Evolutionary conservation across 176 grass and related monocot genomes (phyloP).

Genomic region (Urochloa ruziziensis): DNA sequence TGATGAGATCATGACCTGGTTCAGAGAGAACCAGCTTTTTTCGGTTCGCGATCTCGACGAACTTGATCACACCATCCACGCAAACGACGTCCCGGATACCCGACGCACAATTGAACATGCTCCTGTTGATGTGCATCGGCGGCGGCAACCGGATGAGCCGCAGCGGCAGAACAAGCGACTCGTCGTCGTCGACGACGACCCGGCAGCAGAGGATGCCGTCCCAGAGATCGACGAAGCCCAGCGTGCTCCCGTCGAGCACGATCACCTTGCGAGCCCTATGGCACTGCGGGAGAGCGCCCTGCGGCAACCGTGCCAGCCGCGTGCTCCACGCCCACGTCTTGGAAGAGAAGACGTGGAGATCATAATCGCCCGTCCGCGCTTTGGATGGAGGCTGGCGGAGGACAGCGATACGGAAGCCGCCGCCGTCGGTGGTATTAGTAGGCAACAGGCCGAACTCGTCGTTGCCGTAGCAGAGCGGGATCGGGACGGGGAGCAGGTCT

Average conservation of each 20-base stretch:
- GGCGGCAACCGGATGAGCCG: neutral
- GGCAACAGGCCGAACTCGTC: neutral
- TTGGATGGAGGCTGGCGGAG: neutral
- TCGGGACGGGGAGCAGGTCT: neutral
- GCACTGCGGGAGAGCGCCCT: neutral
- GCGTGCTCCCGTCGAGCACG: neutral
- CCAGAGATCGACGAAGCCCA: neutral
- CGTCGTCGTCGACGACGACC: neutral
- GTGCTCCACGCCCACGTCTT: neutral
- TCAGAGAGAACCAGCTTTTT: neutral
- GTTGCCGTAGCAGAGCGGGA: no score
- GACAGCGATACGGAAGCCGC: neutral
- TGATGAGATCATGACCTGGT: neutral
- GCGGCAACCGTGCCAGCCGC: neutral
- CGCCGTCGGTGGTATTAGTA: neutral
- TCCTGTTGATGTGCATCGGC: no score
- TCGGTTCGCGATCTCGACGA: neutral
- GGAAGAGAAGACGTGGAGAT: neutral
- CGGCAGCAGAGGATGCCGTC: neutral
- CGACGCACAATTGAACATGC: neutral
- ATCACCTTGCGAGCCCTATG: neutral
- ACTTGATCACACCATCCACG: neutral
- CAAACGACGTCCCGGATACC: neutral
- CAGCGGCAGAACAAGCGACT: neutral
- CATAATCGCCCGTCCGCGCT: neutral